Evolutionary conservation across 441 rosid species (phyloP).

Genomic region (Euphorbia celastroides): DNA sequence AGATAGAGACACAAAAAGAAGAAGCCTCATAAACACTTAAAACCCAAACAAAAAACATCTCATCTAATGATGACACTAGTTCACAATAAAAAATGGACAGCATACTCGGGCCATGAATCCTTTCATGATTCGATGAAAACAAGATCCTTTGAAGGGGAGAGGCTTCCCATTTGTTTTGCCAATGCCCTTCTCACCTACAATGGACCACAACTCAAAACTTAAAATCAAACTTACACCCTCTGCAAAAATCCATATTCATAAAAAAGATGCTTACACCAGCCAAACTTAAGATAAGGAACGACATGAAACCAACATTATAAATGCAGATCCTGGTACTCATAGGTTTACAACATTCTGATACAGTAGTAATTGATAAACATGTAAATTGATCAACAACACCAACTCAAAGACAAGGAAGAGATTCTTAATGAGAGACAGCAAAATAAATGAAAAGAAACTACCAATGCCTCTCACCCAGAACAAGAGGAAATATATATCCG

Average conservation of each 20-base stretch:
- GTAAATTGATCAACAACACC: not conserved
- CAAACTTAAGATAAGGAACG: slow-evolving; percentile 1
- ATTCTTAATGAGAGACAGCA: not conserved
- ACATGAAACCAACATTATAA: not conserved
- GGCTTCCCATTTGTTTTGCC: slow-evolving; percentile 82
- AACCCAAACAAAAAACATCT: not conserved
- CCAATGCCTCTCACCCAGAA: not conserved
- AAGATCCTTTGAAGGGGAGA: slow-evolving; percentile 79
- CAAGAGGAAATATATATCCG: not conserved
- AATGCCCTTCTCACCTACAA: slow-evolving; percentile 78
- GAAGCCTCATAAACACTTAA: not conserved
- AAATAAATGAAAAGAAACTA: not conserved
- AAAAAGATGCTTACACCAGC: slow-evolving; percentile 3
- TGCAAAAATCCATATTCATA: not conserved
- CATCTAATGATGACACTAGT: not conserved
- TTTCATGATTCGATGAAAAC: slow-evolving; percentile 80
- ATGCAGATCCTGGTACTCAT: not conserved
- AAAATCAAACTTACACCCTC: slow-evolving; percentile 8
- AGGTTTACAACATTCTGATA: not conserved
- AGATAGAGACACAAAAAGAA: not conserved
- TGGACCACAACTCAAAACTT: slow-evolving; percentile 17
- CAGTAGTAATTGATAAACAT: not conserved
- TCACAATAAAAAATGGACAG: slow-evolving; percentile 13
- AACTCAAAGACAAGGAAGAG: not conserved
- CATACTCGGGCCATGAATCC: slow-evolving; percentile 98